phyloP scores from a whole-genome alignment of 1,284 basidiomycete genomes.

The Moniliophthora roreri region DNA sequence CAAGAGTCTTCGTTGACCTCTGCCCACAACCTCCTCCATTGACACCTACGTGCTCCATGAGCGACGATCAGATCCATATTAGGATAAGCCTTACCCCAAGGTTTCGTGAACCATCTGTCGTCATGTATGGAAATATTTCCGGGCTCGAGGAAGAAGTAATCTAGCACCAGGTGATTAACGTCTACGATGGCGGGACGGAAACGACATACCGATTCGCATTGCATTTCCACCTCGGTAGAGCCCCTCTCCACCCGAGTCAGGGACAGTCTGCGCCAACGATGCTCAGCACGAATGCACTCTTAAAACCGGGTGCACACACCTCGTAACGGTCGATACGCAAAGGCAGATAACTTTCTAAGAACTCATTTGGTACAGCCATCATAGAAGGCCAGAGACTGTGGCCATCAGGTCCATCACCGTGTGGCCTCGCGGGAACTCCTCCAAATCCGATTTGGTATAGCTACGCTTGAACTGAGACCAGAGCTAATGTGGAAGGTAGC shows the following conservation, averaged over 20 bases:
- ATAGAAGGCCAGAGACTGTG: constrained; percentile 32
- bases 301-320: neutral
- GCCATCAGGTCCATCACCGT: constrained; percentile 24
- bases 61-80: neutral
- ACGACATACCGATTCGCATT: constrained; percentile 25
- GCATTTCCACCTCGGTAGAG: constrained; percentile 29
- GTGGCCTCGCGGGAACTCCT: constrained; percentile 22
- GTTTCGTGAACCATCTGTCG: constrained; percentile 31
- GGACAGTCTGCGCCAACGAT: constrained; percentile 18
- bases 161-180: constrained; percentile 5
- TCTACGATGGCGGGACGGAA: neutral
- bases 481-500: neutral
- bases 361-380: constrained; percentile 11
- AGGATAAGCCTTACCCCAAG: constrained; percentile 22
- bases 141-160: constrained; percentile 27
- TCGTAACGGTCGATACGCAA: constrained; percentile 28
- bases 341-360: constrained; percentile 27
- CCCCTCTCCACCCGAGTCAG: constrained; percentile 29
- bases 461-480: neutral
- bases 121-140: constrained; percentile 31
- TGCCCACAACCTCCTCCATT: constrained; percentile 28
- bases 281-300: too few species aligned
- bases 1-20: constrained; percentile 27
- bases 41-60: constrained; percentile 14
- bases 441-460: constrained; percentile 32